These are phyloP conservation scores for Neoarthrinium moseri DNA, from an alignment of 2,329 filamentous ascomycete species.

Conservation along the genomic window DNA sequence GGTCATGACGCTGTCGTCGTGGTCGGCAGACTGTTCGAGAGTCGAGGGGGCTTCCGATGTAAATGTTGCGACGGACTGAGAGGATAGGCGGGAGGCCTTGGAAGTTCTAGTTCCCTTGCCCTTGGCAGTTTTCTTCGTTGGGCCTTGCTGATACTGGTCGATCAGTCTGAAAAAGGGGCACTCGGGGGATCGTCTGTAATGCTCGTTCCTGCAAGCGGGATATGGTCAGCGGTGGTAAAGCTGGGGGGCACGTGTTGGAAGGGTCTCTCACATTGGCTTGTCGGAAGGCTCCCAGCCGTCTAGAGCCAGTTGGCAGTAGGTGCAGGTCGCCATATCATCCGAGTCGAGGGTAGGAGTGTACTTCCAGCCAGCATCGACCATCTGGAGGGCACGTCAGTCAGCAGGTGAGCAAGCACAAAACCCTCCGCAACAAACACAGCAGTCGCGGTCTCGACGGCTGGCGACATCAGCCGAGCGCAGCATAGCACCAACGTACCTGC, in stretches of 20 bases:
- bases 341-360: slow-evolving; percentile 83
- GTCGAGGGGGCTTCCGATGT: slow-evolving; percentile 49
- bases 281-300: slow-evolving; percentile 95
- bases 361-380: slow-evolving; percentile 91
- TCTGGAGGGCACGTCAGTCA: slow-evolving; percentile 44
- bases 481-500: slow-evolving; percentile 71
- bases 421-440: neutral
- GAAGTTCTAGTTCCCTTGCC: slow-evolving; percentile 59
- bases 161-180: slow-evolving; percentile 81
- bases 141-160: slow-evolving; percentile 48
- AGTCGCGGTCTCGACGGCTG: neutral
- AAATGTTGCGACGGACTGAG: slow-evolving; percentile 53
- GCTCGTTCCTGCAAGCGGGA: slow-evolving; percentile 66
- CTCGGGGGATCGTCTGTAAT: slow-evolving; percentile 72
- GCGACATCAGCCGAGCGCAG: too few relatives aligned
- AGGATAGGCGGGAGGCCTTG: slow-evolving; percentile 66
- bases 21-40: slow-evolving; percentile 45
- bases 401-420: too few relatives aligned
- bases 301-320: slow-evolving; percentile 84
- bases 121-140: slow-evolving; percentile 52
- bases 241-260: neutral
- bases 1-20: slow-evolving; percentile 60
- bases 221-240: neutral
- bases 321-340: slow-evolving; percentile 86
- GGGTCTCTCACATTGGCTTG: slow-evolving; percentile 69